Evolutionary conservation across 345 rosid genomes (phyloP).

Genomic region (Erysimum cheiranthoides): DNA sequence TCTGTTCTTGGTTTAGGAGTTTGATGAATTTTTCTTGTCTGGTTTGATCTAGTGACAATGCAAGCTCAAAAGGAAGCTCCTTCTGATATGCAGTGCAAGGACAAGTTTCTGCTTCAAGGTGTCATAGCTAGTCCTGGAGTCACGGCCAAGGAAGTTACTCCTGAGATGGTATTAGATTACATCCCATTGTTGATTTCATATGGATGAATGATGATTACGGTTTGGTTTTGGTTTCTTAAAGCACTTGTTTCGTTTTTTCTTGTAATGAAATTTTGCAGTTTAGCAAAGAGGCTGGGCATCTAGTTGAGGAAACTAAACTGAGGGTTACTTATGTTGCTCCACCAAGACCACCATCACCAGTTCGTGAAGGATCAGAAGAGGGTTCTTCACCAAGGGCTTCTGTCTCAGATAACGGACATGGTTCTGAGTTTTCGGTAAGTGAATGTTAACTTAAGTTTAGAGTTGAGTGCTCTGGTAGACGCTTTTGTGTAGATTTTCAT

Average conservation of each 20-base stretch:
- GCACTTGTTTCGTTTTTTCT: background rate
- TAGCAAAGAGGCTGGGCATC: slow-evolving; percentile 61
- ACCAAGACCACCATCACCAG: slow-evolving; percentile 82
- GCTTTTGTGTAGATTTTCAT: background rate
- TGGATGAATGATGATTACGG: background rate
- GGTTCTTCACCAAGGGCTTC: slow-evolving; percentile 77
- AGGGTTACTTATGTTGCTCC: slow-evolving; percentile 77
- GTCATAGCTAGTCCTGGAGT: slow-evolving; percentile 62
- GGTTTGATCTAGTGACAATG: slow-evolving; percentile 70
- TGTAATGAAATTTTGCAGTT: slow-evolving; percentile 58
- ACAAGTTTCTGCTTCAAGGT: slow-evolving; percentile 85
- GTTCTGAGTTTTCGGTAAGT: slow-evolving; percentile 67
- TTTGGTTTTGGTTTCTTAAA: background rate
- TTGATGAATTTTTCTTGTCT: background rate
- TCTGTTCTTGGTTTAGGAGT: background rate
- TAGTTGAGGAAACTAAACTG: slow-evolving; percentile 76
- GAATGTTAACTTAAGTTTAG: slow-evolving; percentile 10
- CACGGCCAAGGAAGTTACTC: slow-evolving; percentile 62
- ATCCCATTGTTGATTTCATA: background rate
- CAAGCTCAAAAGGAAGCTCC: slow-evolving; percentile 93
- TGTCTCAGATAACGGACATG: slow-evolving; percentile 59
- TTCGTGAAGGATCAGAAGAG: slow-evolving; percentile 90
- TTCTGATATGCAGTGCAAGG: slow-evolving; percentile 83
- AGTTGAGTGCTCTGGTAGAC: background rate
- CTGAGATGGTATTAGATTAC: slow-evolving; percentile 64